Conservation (phyloP, 306 rosid species). For the Trichosanthes truncata region DNA sequence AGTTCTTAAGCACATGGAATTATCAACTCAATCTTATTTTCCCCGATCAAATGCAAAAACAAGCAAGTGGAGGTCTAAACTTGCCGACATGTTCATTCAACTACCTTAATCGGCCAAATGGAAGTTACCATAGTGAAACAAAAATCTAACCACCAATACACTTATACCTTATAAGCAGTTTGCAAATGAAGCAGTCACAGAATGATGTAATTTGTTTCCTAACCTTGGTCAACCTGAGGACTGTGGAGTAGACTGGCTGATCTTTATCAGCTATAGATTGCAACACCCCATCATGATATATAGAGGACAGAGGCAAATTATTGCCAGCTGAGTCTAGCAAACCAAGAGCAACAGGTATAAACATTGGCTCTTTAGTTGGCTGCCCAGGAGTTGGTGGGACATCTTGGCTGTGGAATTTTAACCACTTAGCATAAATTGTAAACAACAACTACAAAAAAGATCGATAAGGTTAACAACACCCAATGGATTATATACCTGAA, state of each 20-base stretch:
- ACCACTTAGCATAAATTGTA: constrained; percentile 20
- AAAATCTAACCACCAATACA: neutral
- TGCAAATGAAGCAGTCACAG: neutral
- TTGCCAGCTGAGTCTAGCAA: constrained; percentile 70
- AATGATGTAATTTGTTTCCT: constrained; percentile 9
- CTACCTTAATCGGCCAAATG: neutral
- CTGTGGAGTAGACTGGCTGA: constrained; percentile 54
- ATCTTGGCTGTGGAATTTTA: constrained; percentile 60
- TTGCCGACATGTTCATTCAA: neutral
- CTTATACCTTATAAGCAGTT: neutral
- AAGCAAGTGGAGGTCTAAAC: neutral
- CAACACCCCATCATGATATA: constrained; percentile 61
- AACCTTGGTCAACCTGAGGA: constrained; percentile 91
- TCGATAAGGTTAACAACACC: neutral
- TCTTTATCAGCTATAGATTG: constrained; percentile 41
- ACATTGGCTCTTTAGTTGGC: constrained; percentile 79
- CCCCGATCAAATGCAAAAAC: neutral
- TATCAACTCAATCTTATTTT: neutral
- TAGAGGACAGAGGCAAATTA: constrained; percentile 54
- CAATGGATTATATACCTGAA: constrained; percentile 39
- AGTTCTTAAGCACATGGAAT: neutral
- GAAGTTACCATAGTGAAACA: neutral
- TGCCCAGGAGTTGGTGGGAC: constrained; percentile 90
- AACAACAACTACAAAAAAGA: constrained; percentile 21
- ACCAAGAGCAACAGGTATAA: constrained; percentile 81